Conservation (phyloP, 2,329 filamentous ascomycete genomes). For the Colletotrichum lupini region DNA sequence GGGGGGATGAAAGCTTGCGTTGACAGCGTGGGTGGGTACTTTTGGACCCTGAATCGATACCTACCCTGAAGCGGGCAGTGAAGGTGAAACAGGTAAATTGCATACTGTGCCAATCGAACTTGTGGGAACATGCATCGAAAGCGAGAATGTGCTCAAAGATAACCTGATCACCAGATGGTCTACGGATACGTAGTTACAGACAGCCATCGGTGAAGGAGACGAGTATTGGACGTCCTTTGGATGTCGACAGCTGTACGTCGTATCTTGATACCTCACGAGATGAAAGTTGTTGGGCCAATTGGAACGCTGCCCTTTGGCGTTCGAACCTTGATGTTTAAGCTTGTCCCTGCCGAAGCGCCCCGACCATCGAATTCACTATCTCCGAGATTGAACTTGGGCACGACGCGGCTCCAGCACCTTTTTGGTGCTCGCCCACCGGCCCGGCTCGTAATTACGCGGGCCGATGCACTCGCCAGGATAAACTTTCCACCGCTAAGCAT, state of each 20-base stretch:
- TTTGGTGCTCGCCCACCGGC: background rate
- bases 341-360: background rate
- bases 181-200: background rate
- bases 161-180: background rate
- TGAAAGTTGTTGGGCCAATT: background rate
- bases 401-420: background rate
- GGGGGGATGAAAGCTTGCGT: background rate
- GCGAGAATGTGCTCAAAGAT: background rate
- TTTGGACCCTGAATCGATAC: background rate
- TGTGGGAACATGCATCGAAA: background rate
- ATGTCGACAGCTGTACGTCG: too few species aligned
- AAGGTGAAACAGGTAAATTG: background rate
- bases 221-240: too few species aligned
- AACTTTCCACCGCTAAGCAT: too few species aligned
- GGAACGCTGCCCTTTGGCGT: background rate
- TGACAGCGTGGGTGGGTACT: background rate
- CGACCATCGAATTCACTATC: background rate
- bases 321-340: background rate
- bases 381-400: background rate
- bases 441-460: background rate
- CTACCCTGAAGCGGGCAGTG: background rate
- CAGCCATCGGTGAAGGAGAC: background rate
- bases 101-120: background rate
- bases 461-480: background rate
- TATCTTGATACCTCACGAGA: background rate